Conservation (phyloP, 768 basidiomycete species). For the Lentinula sp. region DNA sequence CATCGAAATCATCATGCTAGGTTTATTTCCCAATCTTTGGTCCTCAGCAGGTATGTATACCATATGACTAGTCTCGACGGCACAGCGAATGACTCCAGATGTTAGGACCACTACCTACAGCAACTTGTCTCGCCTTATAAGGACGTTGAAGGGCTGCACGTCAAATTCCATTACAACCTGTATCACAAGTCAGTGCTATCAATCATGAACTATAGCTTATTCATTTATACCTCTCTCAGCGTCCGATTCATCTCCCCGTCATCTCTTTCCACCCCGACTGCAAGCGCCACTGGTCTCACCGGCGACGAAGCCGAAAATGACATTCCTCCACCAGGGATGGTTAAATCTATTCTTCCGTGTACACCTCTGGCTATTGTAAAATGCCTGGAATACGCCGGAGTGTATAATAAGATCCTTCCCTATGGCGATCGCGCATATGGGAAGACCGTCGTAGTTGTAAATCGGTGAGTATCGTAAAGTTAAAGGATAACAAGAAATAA, state of each 20-base stretch:
- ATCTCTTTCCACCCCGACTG: constrained; percentile 50
- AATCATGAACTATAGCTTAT: background rate
- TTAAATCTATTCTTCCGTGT: constrained; percentile 96
- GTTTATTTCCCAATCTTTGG: constrained; percentile 98
- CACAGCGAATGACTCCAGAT: background rate
- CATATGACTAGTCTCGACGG: too few species aligned
- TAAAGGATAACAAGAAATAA: background rate
- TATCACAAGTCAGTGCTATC: constrained; percentile 76
- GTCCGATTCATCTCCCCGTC: constrained; percentile 87
- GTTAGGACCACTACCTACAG: constrained; percentile 92
- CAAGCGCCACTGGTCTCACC: constrained; percentile 18
- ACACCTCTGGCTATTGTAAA: constrained; percentile 97
- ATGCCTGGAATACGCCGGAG: constrained; percentile 82
- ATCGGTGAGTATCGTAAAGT: constrained; percentile 49
- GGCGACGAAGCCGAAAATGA: constrained; percentile 37
- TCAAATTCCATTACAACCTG: constrained; percentile 91
- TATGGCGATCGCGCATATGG: constrained; percentile 96
- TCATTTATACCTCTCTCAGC: constrained; percentile 33
- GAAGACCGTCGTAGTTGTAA: constrained; percentile 89
- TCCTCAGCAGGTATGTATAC: constrained; percentile 62
- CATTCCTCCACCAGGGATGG: constrained; percentile 72
- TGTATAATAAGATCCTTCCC: constrained; percentile 88
- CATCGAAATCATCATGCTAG: constrained; percentile 27
- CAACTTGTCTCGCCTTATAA: constrained; percentile 97
- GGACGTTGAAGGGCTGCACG: constrained; percentile 96